phyloP scores from a whole-genome alignment of 164 flowering plant species.

The Dillenia suffruticosa region DNA sequence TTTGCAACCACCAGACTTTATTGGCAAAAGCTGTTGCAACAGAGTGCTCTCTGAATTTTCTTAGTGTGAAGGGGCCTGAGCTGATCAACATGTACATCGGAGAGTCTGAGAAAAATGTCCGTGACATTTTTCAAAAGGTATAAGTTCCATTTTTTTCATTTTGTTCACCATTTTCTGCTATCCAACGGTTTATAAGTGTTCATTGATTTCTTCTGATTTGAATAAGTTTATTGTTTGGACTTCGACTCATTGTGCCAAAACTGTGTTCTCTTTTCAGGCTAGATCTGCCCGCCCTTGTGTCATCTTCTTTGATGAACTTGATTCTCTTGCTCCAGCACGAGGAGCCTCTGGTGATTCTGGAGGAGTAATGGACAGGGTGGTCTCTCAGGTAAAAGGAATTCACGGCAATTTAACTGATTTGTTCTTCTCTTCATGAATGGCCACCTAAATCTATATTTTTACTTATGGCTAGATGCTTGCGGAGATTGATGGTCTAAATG shows the following conservation, averaged over 20 bases:
- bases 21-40: constrained; percentile 98
- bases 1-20: constrained; percentile 52
- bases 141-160: not conserved
- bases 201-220: not conserved
- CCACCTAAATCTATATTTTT: constrained; percentile 4
- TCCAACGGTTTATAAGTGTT: not conserved
- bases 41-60: constrained; percentile 90
- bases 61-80: constrained; percentile 97
- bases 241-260: not conserved
- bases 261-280: constrained; percentile 46
- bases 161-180: constrained; percentile 38
- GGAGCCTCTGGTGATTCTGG: constrained; percentile 99
- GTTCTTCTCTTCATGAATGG: constrained; percentile 3
- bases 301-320: constrained; percentile 94
- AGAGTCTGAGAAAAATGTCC: constrained; percentile 56
- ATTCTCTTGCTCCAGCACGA: constrained; percentile 98
- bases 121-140: constrained; percentile 98
- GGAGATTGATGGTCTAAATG: constrained; percentile 93
- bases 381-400: constrained; percentile 67
- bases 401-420: not conserved
- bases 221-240: not conserved
- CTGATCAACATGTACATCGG: constrained; percentile 59
- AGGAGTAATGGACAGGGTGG: constrained; percentile 98
- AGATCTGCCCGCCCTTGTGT: constrained; percentile 97
- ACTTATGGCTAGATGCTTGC: constrained; percentile 80